A percentile compares a stretch with the other conserved stretches of the same genome.
Evolutionary conservation across 179 eudicot genomes (phyloP).

Genomic region (Spergularia azorica): DNA sequence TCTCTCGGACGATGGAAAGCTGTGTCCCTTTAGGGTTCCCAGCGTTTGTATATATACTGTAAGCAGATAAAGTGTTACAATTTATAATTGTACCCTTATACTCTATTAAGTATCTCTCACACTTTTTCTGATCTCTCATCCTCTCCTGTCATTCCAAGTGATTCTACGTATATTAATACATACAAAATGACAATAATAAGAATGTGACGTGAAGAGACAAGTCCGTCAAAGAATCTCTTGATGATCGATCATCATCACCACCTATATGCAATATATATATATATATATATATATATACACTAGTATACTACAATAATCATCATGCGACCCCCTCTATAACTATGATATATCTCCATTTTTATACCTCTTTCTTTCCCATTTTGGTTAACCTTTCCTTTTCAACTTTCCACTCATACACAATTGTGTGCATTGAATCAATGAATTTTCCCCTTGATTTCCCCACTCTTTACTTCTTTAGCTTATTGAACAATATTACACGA

Average conservation of each 20-base stretch:
- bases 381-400: slow-evolving; percentile 10
- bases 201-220: slow-evolving; percentile 31
- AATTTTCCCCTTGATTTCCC: not conserved
- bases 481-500: too few species aligned
- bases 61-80: too few species aligned
- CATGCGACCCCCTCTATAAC: not conserved
- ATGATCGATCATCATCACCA: slow-evolving; percentile 10
- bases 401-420: slow-evolving; percentile 1
- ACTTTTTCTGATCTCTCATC: too few species aligned
- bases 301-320: not conserved
- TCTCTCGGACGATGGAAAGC: too few species aligned
- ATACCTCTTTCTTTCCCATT: slow-evolving; percentile 24
- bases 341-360: not conserved
- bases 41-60: too few species aligned
- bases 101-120: too few species aligned
- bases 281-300: too few species aligned
- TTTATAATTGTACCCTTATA: too few species aligned
- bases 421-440: not conserved
- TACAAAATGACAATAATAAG: slow-evolving; percentile 16
- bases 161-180: not conserved
- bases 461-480: too few species aligned
- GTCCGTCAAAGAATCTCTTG: slow-evolving; percentile 29
- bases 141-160: slow-evolving; percentile 15
- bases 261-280: too few species aligned
- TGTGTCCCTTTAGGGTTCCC: too few species aligned